A percentile compares a stretch with the other conserved stretches of the same genome.
phyloP scores from a whole-genome alignment of 257 asterid species.

The Solanum paucissectum region DNA sequence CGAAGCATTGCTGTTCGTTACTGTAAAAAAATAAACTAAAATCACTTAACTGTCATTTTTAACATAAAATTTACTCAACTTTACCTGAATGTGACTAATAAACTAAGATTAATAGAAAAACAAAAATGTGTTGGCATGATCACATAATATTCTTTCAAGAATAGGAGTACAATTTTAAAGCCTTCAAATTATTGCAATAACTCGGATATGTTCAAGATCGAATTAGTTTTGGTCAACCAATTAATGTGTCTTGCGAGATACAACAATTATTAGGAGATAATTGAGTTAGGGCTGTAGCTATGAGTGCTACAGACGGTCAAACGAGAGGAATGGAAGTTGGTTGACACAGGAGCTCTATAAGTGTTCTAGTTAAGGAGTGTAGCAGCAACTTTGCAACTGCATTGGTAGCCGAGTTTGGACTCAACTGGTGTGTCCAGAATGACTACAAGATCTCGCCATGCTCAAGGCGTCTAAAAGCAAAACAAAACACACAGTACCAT shows the following conservation, averaged over 20 bases:
- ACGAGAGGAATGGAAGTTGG: neutral
- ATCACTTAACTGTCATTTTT: neutral
- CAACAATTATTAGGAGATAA: neutral
- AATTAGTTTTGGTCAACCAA: neutral
- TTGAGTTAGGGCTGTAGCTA: neutral
- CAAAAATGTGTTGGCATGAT: neutral
- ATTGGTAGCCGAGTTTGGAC: neutral
- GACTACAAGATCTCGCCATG: neutral
- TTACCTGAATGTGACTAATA: neutral
- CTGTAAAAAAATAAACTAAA: neutral
- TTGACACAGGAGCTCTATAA: neutral
- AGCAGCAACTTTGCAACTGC: neutral
- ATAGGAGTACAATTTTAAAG: too few relatives aligned
- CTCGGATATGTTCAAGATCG: neutral
- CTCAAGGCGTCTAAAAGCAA: too few relatives aligned
- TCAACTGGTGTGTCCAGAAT: neutral
- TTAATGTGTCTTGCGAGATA: neutral
- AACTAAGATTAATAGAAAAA: neutral
- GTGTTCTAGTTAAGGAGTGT: neutral
- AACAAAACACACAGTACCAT: neutral
- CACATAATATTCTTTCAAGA: too few relatives aligned
- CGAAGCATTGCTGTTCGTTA: too few relatives aligned
- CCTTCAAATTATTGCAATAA: neutral
- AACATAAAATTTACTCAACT: neutral
- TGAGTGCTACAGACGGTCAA: neutral